Evolutionary conservation across 1,284 basidiomycete species (phyloP).

Genomic region (Sanguinoderma infundibulare): DNA sequence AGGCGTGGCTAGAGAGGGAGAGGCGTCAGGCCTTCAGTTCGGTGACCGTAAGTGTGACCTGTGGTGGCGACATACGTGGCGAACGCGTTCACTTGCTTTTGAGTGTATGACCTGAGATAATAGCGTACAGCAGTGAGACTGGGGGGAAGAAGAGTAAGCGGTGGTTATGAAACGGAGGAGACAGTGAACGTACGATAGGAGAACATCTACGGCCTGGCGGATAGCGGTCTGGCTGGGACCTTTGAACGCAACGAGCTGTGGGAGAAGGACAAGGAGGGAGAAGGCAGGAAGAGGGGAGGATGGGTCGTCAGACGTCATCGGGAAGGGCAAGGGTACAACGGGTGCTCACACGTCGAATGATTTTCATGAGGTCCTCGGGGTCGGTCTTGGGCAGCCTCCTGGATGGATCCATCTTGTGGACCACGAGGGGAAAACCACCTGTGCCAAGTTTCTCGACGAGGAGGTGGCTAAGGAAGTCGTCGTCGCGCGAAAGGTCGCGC

Average conservation of each 20-base stretch:
- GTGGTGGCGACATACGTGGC: slow-evolving; percentile 68
- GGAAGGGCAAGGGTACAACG: slow-evolving; percentile 29
- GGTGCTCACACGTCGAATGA: slow-evolving; percentile 73
- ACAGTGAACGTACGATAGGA: slow-evolving; percentile 60
- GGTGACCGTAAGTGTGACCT: slow-evolving; percentile 8
- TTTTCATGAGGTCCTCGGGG: slow-evolving; percentile 63
- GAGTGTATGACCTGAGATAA: slow-evolving; percentile 71
- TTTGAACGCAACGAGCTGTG: slow-evolving; percentile 63
- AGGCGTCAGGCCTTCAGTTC: slow-evolving; percentile 33
- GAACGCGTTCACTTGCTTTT: slow-evolving; percentile 86
- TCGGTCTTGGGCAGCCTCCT: slow-evolving; percentile 75
- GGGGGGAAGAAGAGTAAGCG: slow-evolving; percentile 28
- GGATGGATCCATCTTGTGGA: slow-evolving; percentile 84
- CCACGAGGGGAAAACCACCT: slow-evolving; percentile 71
- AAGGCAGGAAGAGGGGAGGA: slow-evolving; percentile 29
- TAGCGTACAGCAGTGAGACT: slow-evolving; percentile 75
- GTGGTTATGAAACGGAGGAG: slow-evolving; percentile 14
- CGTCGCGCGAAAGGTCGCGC: slow-evolving; percentile 82
- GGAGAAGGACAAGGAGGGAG: slow-evolving; percentile 2
- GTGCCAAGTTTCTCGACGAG: slow-evolving; percentile 86
- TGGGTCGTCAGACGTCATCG: slow-evolving; percentile 22
- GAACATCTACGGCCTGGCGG: slow-evolving; percentile 71
- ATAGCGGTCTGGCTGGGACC: slow-evolving; percentile 56
- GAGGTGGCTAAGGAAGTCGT: slow-evolving; percentile 85
- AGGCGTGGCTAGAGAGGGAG: slow-evolving; percentile 67